These are phyloP conservation scores for Dunaliella sp. DNA, from an alignment of 139 green algal species.

Conservation along the genomic window DNA sequence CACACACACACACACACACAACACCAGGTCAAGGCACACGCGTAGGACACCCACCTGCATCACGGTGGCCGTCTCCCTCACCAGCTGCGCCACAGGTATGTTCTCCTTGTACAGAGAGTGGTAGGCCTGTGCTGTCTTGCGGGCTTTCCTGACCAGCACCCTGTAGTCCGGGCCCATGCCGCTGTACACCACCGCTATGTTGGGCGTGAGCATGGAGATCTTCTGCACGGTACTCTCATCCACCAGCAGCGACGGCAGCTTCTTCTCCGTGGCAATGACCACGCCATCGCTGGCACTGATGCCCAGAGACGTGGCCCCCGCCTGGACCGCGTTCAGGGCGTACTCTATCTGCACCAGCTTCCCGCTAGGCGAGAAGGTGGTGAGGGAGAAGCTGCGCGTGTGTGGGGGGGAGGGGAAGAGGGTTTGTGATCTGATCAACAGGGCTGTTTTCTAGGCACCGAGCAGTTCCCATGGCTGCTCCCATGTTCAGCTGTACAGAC, in stretches of 20 bases:
- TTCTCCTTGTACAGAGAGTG: constrained; percentile 92
- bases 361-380: constrained; percentile 96
- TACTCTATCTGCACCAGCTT: constrained; percentile 99
- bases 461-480: too few species aligned
- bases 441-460: too few species aligned
- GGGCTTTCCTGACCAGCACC: constrained; percentile 89
- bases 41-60: constrained; percentile 93
- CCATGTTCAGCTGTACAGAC: too few species aligned
- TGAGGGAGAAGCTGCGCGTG: constrained; percentile 92
- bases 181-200: constrained; percentile 95
- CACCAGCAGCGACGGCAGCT: constrained; percentile 87
- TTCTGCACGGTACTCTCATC: constrained; percentile 91
- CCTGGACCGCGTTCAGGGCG: constrained; percentile 90
- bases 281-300: constrained; percentile 97
- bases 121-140: constrained; percentile 89
- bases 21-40: too few species aligned
- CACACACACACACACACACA: too few species aligned
- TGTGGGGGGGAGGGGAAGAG: not conserved
- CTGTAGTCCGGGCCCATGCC: constrained; percentile 98
- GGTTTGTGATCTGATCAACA: not conserved
- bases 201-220: constrained; percentile 86
- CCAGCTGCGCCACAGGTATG: constrained; percentile 96
- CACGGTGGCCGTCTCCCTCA: constrained; percentile 92
- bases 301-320: constrained; percentile 92
- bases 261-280: constrained; percentile 99